phyloP scores from a whole-genome alignment of 2,329 filamentous ascomycete genomes.

The Rhytidhysteron rufulum region DNA sequence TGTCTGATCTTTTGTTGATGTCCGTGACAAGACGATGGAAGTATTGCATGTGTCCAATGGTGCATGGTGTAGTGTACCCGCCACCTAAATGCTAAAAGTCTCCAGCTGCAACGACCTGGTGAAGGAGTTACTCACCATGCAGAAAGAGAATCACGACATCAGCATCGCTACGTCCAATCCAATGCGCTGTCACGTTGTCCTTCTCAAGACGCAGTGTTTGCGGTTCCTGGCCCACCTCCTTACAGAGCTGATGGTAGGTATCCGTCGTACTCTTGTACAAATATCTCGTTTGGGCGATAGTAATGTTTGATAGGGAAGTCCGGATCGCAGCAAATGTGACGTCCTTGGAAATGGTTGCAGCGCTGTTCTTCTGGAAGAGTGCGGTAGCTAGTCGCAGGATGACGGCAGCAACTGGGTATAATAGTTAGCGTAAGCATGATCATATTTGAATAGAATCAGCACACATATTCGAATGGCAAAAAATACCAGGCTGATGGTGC shows the following conservation, averaged over 20 bases:
- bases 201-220: constrained; percentile 6
- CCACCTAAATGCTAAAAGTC: too few relatives aligned
- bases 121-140: too few relatives aligned
- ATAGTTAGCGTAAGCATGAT: too few relatives aligned
- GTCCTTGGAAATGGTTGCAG: constrained; percentile 12
- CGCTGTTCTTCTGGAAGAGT: too few relatives aligned
- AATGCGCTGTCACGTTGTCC: constrained; percentile 14
- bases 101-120: too few relatives aligned
- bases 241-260: constrained; percentile 15
- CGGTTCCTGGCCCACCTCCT: constrained; percentile 7
- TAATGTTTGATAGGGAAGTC: constrained; percentile 11
- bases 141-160: constrained; percentile 16
- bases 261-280: constrained; percentile 12
- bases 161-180: constrained; percentile 19
- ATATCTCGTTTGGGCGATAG: constrained; percentile 18
- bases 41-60: constrained; percentile 10
- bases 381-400: too few relatives aligned
- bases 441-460: too few relatives aligned
- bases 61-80: constrained; percentile 15
- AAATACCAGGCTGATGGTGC: too few relatives aligned
- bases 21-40: constrained; percentile 9
- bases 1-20: constrained; percentile 6
- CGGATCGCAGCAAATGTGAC: constrained; percentile 15
- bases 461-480: too few relatives aligned
- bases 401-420: too few relatives aligned